Percentiles rank a stretch among this genome's conserved stretches.
phyloP scores from a whole-genome alignment of 176 grass and related monocot species.

The Puccinellia tenuiflora region DNA sequence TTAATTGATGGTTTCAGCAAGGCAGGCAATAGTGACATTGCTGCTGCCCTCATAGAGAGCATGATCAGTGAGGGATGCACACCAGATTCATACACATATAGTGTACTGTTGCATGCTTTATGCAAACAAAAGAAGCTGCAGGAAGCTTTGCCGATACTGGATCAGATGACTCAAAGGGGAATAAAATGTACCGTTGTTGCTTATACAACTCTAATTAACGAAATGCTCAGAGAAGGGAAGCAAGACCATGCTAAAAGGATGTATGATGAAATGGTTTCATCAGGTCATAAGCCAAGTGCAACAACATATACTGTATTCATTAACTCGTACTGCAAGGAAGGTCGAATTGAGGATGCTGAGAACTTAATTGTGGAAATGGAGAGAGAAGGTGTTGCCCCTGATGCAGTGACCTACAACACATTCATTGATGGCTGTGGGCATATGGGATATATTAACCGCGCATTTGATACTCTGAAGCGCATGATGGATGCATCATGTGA shows the following conservation, averaged over 20 bases:
- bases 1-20: slow-evolving; percentile 83
- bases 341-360: slow-evolving; percentile 56
- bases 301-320: slow-evolving; percentile 76
- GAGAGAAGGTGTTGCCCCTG: slow-evolving; percentile 53
- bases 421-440: slow-evolving; percentile 67
- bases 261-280: slow-evolving; percentile 55
- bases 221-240: slow-evolving; percentile 69
- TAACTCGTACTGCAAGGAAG: slow-evolving; percentile 58
- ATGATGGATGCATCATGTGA: slow-evolving; percentile 78
- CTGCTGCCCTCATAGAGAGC: slow-evolving; percentile 48
- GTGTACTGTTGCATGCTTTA: slow-evolving; percentile 66
- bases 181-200: slow-evolving; percentile 54
- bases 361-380: slow-evolving; percentile 64
- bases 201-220: slow-evolving; percentile 76
- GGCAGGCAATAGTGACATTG: slow-evolving; percentile 45
- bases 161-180: slow-evolving; percentile 62
- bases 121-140: slow-evolving; percentile 67
- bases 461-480: slow-evolving; percentile 57
- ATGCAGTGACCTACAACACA: slow-evolving; percentile 60
- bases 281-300: slow-evolving; percentile 55
- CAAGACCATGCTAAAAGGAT: slow-evolving; percentile 60
- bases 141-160: slow-evolving; percentile 56
- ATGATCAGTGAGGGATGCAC: slow-evolving; percentile 42
- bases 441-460: slow-evolving; percentile 53
- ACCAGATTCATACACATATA: slow-evolving; percentile 75